Conservation (phyloP, 2,329 filamentous ascomycete species). For the Aureobasidium zeae region DNA sequence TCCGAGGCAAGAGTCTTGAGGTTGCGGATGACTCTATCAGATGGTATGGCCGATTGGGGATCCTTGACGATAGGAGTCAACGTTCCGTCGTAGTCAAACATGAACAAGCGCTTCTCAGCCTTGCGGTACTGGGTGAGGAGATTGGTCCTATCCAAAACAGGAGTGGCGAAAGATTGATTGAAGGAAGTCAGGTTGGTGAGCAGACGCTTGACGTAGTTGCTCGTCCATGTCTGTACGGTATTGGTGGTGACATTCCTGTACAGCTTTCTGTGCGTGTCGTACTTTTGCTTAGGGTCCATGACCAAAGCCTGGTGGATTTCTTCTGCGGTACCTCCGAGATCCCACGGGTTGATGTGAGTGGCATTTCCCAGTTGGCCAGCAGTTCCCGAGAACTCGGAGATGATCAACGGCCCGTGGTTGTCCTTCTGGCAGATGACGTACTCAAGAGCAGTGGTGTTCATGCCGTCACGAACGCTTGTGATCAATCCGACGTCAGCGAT, state of each 20-base stretch:
- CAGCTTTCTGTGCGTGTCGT: conserved; percentile 61
- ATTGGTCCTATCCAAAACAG: conserved; percentile 65
- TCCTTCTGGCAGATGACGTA: conserved; percentile 90
- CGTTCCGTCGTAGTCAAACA: conserved; percentile 98
- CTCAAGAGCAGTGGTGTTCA: conserved; percentile 85
- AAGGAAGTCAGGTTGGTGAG: conserved; percentile 71
- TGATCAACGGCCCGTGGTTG: conserved; percentile 75
- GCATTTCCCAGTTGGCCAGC: conserved; percentile 76
- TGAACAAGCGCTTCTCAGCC: conserved; percentile 73
- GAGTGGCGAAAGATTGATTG: conserved; percentile 66
- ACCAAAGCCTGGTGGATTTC: conserved; percentile 73
- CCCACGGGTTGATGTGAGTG: conserved; percentile 96
- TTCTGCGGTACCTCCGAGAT: conserved; percentile 71
- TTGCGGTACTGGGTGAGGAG: conserved; percentile 65
- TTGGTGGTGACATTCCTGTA: conserved; percentile 78
- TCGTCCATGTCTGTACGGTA: conserved; percentile 80
- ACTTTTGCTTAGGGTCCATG: conserved; percentile 59
- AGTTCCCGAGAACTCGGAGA: conserved; percentile 94
- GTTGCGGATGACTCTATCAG: conserved; percentile 69
- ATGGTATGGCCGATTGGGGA: conserved; percentile 79
- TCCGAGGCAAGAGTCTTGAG: conserved; percentile 73
- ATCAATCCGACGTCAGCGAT: conserved; percentile 87
- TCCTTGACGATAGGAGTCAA: conserved; percentile 92
- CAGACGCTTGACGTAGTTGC: conserved; percentile 66
- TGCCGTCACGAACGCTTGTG: conserved; percentile 89